Percentiles rank a stretch among this genome's conserved stretches.
Conservation (phyloP, 192 early-diverging fungal genomes). For the Backusella australiensis region DNA sequence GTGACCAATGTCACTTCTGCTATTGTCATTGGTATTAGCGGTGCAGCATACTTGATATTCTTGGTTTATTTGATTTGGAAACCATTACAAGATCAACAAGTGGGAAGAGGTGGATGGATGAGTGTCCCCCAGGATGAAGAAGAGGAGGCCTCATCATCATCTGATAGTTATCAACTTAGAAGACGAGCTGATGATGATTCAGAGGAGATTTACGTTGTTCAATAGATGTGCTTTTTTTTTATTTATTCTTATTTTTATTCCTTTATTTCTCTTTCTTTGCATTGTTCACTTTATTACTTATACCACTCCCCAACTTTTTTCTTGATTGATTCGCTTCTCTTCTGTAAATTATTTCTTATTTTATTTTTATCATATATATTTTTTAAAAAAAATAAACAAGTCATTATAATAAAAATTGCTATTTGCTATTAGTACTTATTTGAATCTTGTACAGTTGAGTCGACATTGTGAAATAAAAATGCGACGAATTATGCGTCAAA, state of each 20-base stretch:
- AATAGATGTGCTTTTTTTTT: not conserved
- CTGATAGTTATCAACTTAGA: not conserved
- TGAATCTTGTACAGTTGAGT: not conserved
- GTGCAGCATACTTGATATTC: not conserved
- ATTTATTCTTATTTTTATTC: not conserved
- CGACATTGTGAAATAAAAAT: not conserved
- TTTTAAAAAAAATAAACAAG: not conserved
- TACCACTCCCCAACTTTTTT: not conserved
- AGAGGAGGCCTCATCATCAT: not conserved
- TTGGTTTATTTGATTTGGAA: slow-evolving; percentile 14
- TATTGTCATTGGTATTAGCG: not conserved
- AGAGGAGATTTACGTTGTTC: slow-evolving; percentile 8
- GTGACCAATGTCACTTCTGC: not conserved
- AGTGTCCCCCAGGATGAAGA: slow-evolving; percentile 12
- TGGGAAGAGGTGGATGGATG: not conserved
- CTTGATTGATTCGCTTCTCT: not conserved
- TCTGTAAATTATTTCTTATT: not conserved
- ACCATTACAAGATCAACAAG: not conserved
- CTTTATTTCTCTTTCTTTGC: not conserved
- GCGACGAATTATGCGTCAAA: not conserved
- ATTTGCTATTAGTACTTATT: not conserved
- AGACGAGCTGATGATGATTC: not conserved
- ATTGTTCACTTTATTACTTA: not conserved
- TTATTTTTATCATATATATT: not conserved
- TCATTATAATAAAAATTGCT: not conserved